Evolutionary conservation across 495 filamentous ascomycete genomes (phyloP).

Genomic region (Penicillium waksmanii): DNA sequence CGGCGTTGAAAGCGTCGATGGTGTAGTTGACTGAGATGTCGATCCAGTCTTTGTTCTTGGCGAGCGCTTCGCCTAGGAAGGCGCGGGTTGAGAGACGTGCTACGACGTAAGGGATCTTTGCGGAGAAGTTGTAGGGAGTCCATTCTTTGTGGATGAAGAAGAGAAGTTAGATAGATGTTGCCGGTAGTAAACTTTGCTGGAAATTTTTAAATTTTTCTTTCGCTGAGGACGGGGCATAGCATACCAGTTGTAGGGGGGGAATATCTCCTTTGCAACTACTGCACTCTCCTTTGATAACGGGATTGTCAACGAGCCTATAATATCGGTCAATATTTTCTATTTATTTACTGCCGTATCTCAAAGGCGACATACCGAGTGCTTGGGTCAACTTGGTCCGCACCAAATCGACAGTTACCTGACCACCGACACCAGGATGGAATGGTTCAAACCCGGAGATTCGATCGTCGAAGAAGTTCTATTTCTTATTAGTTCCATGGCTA

Average conservation of each 20-base stretch:
- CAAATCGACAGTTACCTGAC: slow-evolving; percentile 33
- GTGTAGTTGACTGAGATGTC: slow-evolving; percentile 61
- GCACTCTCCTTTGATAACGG: slow-evolving; percentile 50
- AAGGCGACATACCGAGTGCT: slow-evolving; percentile 37
- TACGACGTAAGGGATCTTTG: slow-evolving; percentile 47
- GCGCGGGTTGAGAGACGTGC: slow-evolving; percentile 60
- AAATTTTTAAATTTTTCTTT: too few relatives aligned
- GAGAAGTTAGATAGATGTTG: not conserved
- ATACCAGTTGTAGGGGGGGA: slow-evolving; percentile 43
- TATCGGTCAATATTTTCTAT: not conserved
- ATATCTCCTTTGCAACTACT: slow-evolving; percentile 39
- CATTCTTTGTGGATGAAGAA: slow-evolving; percentile 27
- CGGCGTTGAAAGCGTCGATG: slow-evolving; percentile 48
- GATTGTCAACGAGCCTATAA: slow-evolving; percentile 37
- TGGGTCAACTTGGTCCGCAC: slow-evolving; percentile 55
- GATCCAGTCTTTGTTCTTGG: slow-evolving; percentile 60
- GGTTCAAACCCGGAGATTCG: slow-evolving; percentile 52
- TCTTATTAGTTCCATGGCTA: not conserved
- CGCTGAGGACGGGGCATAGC: not conserved
- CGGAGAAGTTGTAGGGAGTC: slow-evolving; percentile 32
- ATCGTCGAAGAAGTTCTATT: slow-evolving; percentile 46
- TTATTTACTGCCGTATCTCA: not conserved
- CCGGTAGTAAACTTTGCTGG: too few relatives aligned
- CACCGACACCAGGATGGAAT: slow-evolving; percentile 35
- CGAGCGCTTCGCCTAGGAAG: slow-evolving; percentile 59